These are phyloP conservation scores for Aspergillus glaucus DNA, from an alignment of 2,329 filamentous ascomycete species.

Conservation along the genomic window DNA sequence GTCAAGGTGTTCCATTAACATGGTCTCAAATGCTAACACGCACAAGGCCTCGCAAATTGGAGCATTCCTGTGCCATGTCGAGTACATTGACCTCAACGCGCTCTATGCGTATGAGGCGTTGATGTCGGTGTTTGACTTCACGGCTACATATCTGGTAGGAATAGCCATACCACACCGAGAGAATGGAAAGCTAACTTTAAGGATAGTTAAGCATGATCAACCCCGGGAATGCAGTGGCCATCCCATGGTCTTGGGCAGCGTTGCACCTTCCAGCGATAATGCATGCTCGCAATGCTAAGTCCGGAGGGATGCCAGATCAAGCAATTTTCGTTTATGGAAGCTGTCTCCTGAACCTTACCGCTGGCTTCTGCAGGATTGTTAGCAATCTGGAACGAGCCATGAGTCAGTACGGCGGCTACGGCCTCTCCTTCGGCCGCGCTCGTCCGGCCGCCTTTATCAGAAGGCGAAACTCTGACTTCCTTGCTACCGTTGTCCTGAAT, in stretches of 20 bases:
- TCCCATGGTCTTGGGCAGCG: too few relatives aligned
- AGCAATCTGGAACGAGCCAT: constrained; percentile 3
- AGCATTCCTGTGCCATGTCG: too few relatives aligned
- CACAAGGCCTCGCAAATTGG: too few relatives aligned
- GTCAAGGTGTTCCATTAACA: too few relatives aligned
- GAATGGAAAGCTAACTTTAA: too few relatives aligned
- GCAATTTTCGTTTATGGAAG: too few relatives aligned
- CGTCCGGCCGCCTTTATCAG: constrained; percentile 2
- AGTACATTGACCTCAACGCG: not conserved
- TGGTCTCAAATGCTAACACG: too few relatives aligned
- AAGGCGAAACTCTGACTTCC: constrained; percentile 8
- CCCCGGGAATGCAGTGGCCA: not conserved
- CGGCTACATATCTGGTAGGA: constrained; percentile 4
- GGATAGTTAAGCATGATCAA: not conserved
- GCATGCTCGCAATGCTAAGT: too few relatives aligned
- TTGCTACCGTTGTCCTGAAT: constrained; percentile 7
- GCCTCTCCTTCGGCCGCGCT: constrained; percentile 2
- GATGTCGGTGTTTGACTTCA: constrained; percentile 9
- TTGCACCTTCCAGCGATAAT: too few relatives aligned
- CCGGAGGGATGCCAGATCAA: too few relatives aligned
- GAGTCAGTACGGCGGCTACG: not conserved
- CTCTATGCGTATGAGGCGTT: constrained; percentile 7
- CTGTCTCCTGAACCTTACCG: too few relatives aligned
- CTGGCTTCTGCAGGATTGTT: constrained; percentile 4
- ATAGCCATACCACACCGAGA: not conserved